phyloP scores from a whole-genome alignment of 176 grass and related monocot species.

The Luzula sylvatica region DNA sequence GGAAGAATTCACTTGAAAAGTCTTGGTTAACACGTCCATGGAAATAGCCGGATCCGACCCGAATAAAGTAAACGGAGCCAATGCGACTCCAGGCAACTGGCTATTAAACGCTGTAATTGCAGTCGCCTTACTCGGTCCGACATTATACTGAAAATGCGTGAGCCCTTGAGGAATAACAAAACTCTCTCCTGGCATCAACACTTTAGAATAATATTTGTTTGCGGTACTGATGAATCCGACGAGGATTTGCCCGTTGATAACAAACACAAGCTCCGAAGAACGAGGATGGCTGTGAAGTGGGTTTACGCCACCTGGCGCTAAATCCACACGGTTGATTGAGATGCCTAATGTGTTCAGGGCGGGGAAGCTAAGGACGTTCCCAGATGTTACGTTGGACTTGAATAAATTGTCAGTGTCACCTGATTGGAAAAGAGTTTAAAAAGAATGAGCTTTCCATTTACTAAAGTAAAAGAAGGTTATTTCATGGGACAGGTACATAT shows the following conservation, averaged over 20 bases:
- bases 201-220: constrained; percentile 49
- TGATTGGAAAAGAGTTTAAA: no score
- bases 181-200: constrained; percentile 28
- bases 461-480: no score
- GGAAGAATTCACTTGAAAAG: constrained; percentile 46
- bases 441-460: no score
- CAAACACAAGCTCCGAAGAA: constrained; percentile 51
- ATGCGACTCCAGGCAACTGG: constrained; percentile 54
- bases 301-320: constrained; percentile 73
- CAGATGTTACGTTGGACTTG: constrained; percentile 16
- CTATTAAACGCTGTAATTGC: constrained; percentile 69
- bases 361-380: constrained; percentile 61
- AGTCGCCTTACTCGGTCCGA: constrained; percentile 6
- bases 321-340: constrained; percentile 75
- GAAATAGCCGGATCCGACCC: constrained; percentile 40
- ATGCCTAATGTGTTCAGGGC: constrained; percentile 77
- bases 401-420: constrained; percentile 24
- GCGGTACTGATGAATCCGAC: constrained; percentile 59
- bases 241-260: constrained; percentile 31
- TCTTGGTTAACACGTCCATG: constrained; percentile 46
- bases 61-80: constrained; percentile 34
- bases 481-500: no score
- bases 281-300: constrained; percentile 75
- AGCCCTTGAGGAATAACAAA: constrained; percentile 64
- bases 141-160: constrained; percentile 76